Evolutionary conservation across 1,284 basidiomycete genomes (phyloP).

Genomic region (Ustilago curta): DNA sequence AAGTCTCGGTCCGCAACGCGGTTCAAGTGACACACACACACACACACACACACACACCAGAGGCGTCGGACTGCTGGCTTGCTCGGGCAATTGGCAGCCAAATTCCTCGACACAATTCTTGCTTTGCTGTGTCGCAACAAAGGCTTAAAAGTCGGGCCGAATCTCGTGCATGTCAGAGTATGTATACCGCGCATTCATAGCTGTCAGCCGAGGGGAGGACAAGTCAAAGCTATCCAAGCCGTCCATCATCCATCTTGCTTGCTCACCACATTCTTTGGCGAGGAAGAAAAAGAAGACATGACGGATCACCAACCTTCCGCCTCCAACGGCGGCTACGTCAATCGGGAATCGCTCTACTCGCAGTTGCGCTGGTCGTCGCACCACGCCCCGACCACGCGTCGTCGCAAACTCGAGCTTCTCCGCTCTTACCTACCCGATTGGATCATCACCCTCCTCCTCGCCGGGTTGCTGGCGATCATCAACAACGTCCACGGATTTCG

Average conservation of each 20-base stretch:
- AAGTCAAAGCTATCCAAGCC: too few relatives aligned
- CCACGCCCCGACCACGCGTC: conserved; percentile 24
- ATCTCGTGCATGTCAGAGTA: neutral
- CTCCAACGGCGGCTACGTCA: conserved; percentile 1
- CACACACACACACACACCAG: too few relatives aligned
- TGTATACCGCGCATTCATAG: neutral
- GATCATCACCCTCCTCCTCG: conserved; percentile 54
- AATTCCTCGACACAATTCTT: too few relatives aligned
- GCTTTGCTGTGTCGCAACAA: too few relatives aligned
- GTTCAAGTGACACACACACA: too few relatives aligned
- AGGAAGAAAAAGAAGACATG: too few relatives aligned
- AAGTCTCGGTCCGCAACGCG: too few relatives aligned
- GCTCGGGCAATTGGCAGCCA: too few relatives aligned
- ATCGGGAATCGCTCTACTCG: conserved; percentile 42
- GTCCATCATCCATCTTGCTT: too few relatives aligned
- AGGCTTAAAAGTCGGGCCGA: neutral
- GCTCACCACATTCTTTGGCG: neutral
- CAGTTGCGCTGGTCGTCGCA: conserved; percentile 36
- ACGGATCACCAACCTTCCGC: neutral
- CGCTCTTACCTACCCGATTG: conserved; percentile 60
- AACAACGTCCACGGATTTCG: conserved; percentile 83
- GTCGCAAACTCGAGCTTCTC: conserved; percentile 29
- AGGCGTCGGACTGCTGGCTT: too few relatives aligned
- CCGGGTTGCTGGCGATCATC: conserved; percentile 77
- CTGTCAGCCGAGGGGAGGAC: neutral